Evolutionary conservation across 352 stramenopile species (phyloP).

Genomic region (Thraustochytrium striatum): DNA sequence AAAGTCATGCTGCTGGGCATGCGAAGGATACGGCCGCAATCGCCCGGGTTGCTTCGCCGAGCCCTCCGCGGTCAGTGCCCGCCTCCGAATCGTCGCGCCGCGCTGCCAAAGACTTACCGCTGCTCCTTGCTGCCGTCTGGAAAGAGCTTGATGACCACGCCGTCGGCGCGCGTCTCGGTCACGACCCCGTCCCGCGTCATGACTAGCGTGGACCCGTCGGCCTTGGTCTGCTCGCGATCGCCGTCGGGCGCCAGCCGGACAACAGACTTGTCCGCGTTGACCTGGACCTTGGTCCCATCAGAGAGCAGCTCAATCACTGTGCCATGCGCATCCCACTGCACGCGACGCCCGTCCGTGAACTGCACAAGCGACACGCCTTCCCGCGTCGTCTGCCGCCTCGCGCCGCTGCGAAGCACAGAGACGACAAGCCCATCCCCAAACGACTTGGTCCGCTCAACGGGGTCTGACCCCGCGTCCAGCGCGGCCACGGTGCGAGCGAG

Average conservation of each 20-base stretch:
- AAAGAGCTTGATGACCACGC: background rate
- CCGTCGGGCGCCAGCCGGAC: background rate
- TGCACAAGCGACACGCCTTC: background rate
- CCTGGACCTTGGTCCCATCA: background rate
- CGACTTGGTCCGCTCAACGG: background rate
- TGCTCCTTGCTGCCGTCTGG: background rate
- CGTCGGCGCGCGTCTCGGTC: background rate
- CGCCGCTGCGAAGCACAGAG: background rate
- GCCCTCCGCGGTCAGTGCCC: too few species aligned
- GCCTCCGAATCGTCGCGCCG: too few species aligned
- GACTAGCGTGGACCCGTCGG: background rate
- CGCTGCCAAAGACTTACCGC: too few species aligned
- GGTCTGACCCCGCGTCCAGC: too few species aligned
- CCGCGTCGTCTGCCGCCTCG: background rate
- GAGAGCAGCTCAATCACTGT: background rate
- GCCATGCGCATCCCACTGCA: background rate
- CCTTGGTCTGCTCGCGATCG: background rate
- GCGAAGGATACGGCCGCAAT: too few species aligned
- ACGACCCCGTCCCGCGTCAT: background rate
- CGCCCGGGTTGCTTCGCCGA: too few species aligned
- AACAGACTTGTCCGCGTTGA: background rate
- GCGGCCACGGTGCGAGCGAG: too few species aligned
- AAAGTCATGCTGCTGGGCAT: too few species aligned
- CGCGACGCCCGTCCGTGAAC: background rate
- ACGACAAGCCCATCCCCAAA: background rate